Conservation (phyloP, 106 monocot genomes). For the Allium sativum region DNA sequence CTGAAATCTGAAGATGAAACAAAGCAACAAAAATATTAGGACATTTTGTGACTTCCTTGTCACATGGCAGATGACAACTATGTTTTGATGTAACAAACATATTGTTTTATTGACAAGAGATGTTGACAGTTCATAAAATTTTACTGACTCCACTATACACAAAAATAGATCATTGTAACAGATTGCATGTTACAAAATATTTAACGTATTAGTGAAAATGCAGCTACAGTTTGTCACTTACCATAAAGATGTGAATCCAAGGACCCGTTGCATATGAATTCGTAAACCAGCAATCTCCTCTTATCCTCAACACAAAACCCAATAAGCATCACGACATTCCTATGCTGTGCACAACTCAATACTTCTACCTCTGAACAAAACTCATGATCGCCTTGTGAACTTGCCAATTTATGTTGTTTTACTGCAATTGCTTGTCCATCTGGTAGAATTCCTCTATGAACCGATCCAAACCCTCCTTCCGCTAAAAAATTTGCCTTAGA, state of each 20-base stretch:
- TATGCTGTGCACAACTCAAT: conserved; percentile 83
- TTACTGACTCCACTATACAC: too few relatives aligned
- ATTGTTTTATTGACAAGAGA: too few relatives aligned
- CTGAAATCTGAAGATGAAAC: neutral
- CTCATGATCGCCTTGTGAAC: conserved; percentile 76
- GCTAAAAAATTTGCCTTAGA: conserved; percentile 83
- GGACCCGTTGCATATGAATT: conserved; percentile 87
- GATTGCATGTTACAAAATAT: neutral
- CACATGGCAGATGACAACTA: too few relatives aligned
- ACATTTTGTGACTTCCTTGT: too few relatives aligned
- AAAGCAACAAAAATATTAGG: neutral
- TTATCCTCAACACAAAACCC: conserved; percentile 74
- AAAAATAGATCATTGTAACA: too few relatives aligned
- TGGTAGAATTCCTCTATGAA: conserved; percentile 64
- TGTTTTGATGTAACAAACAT: too few relatives aligned
- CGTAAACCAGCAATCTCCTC: conserved; percentile 79
- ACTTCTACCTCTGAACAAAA: conserved; percentile 93
- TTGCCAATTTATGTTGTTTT: conserved; percentile 87
- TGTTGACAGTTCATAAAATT: too few relatives aligned
- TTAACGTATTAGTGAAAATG: neutral
- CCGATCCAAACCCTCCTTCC: conserved; percentile 88
- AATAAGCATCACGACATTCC: conserved; percentile 87
- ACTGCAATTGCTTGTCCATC: conserved; percentile 85
- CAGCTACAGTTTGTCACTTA: conserved; percentile 11
- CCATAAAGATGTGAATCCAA: conserved; percentile 85